Conservation (phyloP, 169 alveolate genomes). For the Cryptosporidium viatorum region DNA sequence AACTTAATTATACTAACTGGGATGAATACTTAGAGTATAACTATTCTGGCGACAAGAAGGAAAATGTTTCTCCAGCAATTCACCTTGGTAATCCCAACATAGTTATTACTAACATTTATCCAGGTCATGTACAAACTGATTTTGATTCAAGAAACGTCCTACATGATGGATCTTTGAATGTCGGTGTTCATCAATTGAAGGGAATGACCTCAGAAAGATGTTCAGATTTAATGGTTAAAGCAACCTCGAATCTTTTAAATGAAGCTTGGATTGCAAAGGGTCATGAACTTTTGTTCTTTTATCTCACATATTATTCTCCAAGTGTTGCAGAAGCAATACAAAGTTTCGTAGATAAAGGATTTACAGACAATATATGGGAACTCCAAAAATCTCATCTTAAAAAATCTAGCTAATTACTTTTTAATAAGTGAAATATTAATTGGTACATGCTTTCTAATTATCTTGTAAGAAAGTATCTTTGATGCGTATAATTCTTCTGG, state of each 20-base stretch:
- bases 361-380: slow-evolving; percentile 45
- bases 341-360: slow-evolving; percentile 8
- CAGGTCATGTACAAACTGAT: slow-evolving; percentile 64
- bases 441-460: slow-evolving; percentile 38
- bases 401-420: slow-evolving; percentile 31
- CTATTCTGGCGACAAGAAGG: background rate
- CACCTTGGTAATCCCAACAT: slow-evolving; percentile 32
- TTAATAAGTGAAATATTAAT: slow-evolving; percentile 47
- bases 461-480: slow-evolving; percentile 21
- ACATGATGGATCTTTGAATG: slow-evolving; percentile 23
- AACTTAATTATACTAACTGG: slow-evolving; percentile 37
- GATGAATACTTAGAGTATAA: slow-evolving; percentile 34
- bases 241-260: slow-evolving; percentile 26
- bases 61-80: slow-evolving; percentile 7
- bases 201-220: slow-evolving; percentile 60
- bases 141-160: slow-evolving; percentile 39
- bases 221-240: slow-evolving; percentile 53
- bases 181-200: background rate
- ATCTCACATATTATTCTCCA: slow-evolving; percentile 44
- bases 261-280: slow-evolving; percentile 68
- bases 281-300: slow-evolving; percentile 34
- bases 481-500: slow-evolving; percentile 68
- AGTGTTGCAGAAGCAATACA: slow-evolving; percentile 21
- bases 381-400: slow-evolving; percentile 46
- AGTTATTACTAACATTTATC: slow-evolving; percentile 37